Evolutionary conservation across 306 rosid genomes (phyloP).

Genomic region (Glycine tomentella): DNA sequence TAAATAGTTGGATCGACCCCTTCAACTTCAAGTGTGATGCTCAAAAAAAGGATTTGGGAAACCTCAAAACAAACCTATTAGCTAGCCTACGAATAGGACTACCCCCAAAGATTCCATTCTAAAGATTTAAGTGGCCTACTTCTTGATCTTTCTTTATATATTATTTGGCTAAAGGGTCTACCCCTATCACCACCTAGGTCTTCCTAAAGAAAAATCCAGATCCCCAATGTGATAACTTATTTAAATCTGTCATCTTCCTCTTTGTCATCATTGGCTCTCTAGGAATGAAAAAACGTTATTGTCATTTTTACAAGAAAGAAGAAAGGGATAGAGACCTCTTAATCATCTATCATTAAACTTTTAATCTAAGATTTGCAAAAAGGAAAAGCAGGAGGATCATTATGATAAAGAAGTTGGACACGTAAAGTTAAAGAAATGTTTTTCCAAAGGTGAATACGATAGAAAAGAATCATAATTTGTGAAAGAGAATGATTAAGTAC

Average conservation of each 20-base stretch:
- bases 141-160: conserved; percentile 47
- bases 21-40: conserved; percentile 32
- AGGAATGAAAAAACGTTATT: conserved; percentile 49
- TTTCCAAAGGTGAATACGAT: conserved; percentile 61
- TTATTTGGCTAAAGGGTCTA: conserved; percentile 46
- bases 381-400: conserved; percentile 60
- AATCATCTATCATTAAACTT: conserved; percentile 60
- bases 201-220: conserved; percentile 60
- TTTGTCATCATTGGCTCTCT: conserved; percentile 54
- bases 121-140: conserved; percentile 45
- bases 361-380: conserved; percentile 62
- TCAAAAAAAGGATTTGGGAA: conserved; percentile 45
- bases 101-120: conserved; percentile 67
- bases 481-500: conserved; percentile 54
- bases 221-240: conserved; percentile 67
- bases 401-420: conserved; percentile 60
- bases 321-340: conserved; percentile 50
- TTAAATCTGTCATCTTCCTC: conserved; percentile 52
- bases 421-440: conserved; percentile 64
- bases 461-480: conserved; percentile 39
- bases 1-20: conserved; percentile 43
- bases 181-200: conserved; percentile 41
- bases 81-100: conserved; percentile 52
- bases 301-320: conserved; percentile 50
- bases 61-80: conserved; percentile 49